Evolutionary conservation across 805 yeast species (phyloP), one percentile per base, ranked within the genome.

Genomic region (Candida coleopterorum): DNA sequence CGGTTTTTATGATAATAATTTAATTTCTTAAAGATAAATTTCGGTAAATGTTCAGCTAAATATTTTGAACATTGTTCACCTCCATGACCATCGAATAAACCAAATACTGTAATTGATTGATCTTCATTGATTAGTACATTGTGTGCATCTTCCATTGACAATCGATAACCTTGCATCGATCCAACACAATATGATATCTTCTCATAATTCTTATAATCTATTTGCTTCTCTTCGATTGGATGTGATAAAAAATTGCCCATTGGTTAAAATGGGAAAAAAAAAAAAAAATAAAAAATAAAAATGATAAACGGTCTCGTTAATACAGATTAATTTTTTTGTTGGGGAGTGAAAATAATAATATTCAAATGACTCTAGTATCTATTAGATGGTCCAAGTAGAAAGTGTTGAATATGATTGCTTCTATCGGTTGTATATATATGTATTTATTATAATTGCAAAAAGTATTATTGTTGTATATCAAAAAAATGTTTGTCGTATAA

Each of bases 1-100:
- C 10, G 32, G 15, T 29, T 17, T 16, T 15, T 12, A 18, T 35
- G 34, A 18, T 28, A 11, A 8, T 33, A 39, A 25, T 54, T 24
- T 12, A 27, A 69, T 37, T 12, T 41, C 32, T 27, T 48, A 48
- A 45, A 63, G n/a, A 72, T 56, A 22, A 48, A 37, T 16, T 47
- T 47, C 4, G 70, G 69, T 17, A 78, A 57, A 16, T 53, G 51
- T 16, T 64, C 64, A 28, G 78, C 67, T 4, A 83, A 56, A 43
- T 62, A 74, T 24, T 67, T 68, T 1, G 89, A 78, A 16, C 83
- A 70, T 18, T 72, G 70, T 5, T 72, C 65, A 11, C 90, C 89
- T 2, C 94, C 94, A 55, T 84, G 94, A 2, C 94, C 94, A 56
- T 84, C 94, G 56, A 81, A 84, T 2, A 84, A 83, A 0, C 82